phyloP scores from a whole-genome alignment of 225 moss, liverwort and hornwort genomes.

The Pseudisothecium myosuroides region DNA sequence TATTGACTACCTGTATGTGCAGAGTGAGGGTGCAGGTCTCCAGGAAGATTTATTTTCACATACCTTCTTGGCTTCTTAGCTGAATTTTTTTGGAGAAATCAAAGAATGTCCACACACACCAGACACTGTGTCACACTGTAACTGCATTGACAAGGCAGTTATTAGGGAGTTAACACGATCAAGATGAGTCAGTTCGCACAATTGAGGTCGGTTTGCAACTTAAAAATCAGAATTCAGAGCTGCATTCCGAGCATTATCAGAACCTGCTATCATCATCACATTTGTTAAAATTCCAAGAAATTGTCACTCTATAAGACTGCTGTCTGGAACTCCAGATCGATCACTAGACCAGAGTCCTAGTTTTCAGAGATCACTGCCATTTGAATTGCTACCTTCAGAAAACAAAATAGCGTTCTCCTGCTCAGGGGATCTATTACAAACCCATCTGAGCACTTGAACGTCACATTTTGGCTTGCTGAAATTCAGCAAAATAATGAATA shows the following conservation, averaged over 20 bases:
- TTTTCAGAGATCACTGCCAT: neutral
- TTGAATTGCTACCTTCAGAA: neutral
- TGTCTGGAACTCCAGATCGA: neutral
- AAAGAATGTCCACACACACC: constrained; percentile 45
- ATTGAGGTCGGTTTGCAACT: neutral
- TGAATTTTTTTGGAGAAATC: constrained; percentile 29
- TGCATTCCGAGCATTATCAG: neutral
- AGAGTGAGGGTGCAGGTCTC: neutral
- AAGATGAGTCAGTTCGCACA: neutral
- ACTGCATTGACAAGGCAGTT: constrained; percentile 50
- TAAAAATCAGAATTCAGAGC: neutral
- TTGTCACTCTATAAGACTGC: neutral
- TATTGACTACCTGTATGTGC: neutral
- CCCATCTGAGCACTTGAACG: neutral
- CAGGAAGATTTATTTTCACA: neutral
- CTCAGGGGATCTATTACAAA: neutral
- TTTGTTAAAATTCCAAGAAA: neutral
- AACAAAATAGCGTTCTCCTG: neutral
- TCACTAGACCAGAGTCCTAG: neutral
- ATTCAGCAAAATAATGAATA: neutral
- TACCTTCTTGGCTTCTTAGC: neutral
- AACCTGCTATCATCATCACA: neutral
- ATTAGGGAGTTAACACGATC: neutral
- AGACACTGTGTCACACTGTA: constrained; percentile 25
- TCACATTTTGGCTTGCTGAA: neutral